phyloP scores from a whole-genome alignment of 768 basidiomycete genomes.

The Clathrus columnatus region DNA sequence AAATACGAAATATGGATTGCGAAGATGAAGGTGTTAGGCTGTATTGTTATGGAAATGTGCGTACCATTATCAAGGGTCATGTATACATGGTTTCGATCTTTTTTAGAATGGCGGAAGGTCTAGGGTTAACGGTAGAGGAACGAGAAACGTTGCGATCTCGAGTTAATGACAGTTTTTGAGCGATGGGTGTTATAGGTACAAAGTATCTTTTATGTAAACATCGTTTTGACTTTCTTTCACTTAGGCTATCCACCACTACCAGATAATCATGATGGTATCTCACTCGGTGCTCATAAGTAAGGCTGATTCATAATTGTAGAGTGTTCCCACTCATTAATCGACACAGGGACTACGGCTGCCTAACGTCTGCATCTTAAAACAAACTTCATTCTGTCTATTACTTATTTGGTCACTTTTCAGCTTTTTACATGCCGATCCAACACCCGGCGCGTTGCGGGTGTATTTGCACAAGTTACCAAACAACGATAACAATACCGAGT shows the following conservation, averaged over 20 bases:
- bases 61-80: slow-evolving; percentile 20
- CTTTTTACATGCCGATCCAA: slow-evolving; percentile 80
- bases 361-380: slow-evolving; percentile 47
- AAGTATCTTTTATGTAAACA: slow-evolving; percentile 4
- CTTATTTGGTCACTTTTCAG: slow-evolving; percentile 29
- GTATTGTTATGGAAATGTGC: slow-evolving; percentile 80
- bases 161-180: slow-evolving; percentile 85
- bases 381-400: not conserved
- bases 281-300: slow-evolving; percentile 87
- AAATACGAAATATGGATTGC: slow-evolving; percentile 69
- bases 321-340: not conserved
- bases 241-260: slow-evolving; percentile 84
- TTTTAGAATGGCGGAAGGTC: slow-evolving; percentile 80
- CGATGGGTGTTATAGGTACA: slow-evolving; percentile 72
- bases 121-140: slow-evolving; percentile 64
- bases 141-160: slow-evolving; percentile 57
- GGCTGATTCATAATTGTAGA: not conserved
- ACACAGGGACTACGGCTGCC: slow-evolving; percentile 78
- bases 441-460: slow-evolving; percentile 74
- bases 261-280: slow-evolving; percentile 68
- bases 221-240: not conserved
- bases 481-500: slow-evolving; percentile 12
- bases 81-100: not conserved
- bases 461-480: slow-evolving; percentile 41
- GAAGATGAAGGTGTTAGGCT: slow-evolving; percentile 78